These are phyloP conservation scores for Dianthus caryophyllus DNA, from an alignment of 148 eudicot species.

Conservation along the genomic window DNA sequence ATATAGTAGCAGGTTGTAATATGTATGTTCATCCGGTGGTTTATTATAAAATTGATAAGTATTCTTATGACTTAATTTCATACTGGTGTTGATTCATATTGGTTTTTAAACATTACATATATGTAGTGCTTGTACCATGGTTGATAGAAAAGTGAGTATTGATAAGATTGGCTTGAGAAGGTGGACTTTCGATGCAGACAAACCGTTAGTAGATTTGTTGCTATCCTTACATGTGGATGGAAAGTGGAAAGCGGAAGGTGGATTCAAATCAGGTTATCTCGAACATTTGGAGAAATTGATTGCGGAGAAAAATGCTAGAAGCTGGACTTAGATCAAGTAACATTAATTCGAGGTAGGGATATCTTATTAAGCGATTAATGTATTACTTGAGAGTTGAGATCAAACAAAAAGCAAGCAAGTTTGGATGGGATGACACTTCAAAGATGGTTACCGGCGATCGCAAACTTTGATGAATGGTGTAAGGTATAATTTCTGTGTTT, in stretches of 20 bases:
- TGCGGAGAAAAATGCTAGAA: neutral
- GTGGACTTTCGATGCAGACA: slow-evolving; percentile 11
- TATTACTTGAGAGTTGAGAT: neutral
- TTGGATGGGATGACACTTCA: slow-evolving; percentile 7
- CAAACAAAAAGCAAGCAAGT: slow-evolving; percentile 7
- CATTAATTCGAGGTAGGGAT: neutral
- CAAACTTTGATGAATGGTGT: slow-evolving; percentile 3
- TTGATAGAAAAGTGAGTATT: neutral
- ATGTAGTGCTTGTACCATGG: neutral
- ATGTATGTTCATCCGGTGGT: too few species aligned
- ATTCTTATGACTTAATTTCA: too few species aligned
- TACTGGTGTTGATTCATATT: too few species aligned
- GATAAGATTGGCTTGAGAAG: neutral
- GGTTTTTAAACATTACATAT: too few species aligned
- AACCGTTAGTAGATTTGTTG: neutral
- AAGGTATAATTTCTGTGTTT: too few species aligned
- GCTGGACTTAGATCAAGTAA: neutral
- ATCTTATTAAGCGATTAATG: slow-evolving; percentile 9
- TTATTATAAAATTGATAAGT: too few species aligned
- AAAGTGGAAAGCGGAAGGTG: slow-evolving; percentile 13
- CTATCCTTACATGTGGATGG: neutral
- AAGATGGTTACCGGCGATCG: slow-evolving; percentile 13
- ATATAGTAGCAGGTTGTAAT: too few species aligned
- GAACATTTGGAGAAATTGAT: slow-evolving; percentile 4
- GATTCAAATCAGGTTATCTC: slow-evolving; percentile 7